phyloP scores from a whole-genome alignment of 2,329 filamentous ascomycete species.

The Emericellopsis cladophorae region DNA sequence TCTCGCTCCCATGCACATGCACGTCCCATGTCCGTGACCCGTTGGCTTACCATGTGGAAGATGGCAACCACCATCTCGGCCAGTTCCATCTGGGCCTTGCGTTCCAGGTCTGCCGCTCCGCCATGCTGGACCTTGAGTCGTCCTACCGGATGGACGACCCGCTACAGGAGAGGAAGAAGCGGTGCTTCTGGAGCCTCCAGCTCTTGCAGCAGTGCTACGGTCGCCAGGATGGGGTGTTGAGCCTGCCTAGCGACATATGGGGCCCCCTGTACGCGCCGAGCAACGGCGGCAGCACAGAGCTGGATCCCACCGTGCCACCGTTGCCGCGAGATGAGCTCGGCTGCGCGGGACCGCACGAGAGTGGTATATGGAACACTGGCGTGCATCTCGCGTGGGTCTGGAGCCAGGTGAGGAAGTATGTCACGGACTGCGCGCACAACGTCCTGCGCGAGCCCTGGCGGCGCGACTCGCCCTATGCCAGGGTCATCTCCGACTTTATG shows the following conservation, averaged over 20 bases:
- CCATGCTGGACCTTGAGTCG: constrained; percentile 30
- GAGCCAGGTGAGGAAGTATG: constrained; percentile 31
- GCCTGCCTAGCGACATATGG: constrained; percentile 25
- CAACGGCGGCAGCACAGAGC: constrained; percentile 10
- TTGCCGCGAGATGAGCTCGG: constrained; percentile 31
- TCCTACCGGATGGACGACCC: constrained; percentile 21
- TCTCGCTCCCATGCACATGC: no score
- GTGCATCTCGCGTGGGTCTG: constrained; percentile 37
- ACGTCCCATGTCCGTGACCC: neutral
- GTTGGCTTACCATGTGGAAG: constrained; percentile 13
- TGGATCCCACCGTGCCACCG: constrained; percentile 22
- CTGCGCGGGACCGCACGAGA: constrained; percentile 22
- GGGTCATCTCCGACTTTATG: constrained; percentile 35
- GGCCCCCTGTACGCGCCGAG: constrained; percentile 18
- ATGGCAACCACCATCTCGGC: constrained; percentile 33
- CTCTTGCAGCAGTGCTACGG: constrained; percentile 36
- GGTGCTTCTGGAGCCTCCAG: constrained; percentile 38
- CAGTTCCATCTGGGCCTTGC: constrained; percentile 36
- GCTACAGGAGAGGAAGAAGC: constrained; percentile 28
- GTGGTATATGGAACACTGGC: constrained; percentile 36
- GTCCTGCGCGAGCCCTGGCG: constrained; percentile 36
- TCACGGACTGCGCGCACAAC: constrained; percentile 32
- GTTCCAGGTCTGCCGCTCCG: constrained; percentile 35
- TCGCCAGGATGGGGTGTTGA: constrained; percentile 28
- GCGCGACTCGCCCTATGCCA: constrained; percentile 36